A percentile compares a stretch with the other conserved stretches of the same genome.
Evolutionary conservation across 73 alveolate genomes (phyloP).

Genomic region (Symbiodinium natans): DNA sequence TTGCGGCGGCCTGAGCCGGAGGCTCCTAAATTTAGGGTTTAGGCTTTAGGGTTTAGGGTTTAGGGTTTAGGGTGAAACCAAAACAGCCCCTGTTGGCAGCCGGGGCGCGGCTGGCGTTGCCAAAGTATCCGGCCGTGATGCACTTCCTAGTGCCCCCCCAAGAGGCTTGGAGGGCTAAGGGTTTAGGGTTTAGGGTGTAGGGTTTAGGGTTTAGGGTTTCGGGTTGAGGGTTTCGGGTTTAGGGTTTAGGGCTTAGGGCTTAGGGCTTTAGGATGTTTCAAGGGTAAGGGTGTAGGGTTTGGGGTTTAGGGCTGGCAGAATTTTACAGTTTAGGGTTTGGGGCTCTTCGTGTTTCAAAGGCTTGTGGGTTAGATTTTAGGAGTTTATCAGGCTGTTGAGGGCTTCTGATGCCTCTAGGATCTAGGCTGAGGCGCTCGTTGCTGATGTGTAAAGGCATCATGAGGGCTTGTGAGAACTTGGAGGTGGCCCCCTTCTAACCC

Average conservation of each 20-base stretch:
- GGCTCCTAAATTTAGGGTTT: no score
- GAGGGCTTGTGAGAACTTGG: no score
- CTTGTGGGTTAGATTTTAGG: not conserved
- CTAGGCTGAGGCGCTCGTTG: no score
- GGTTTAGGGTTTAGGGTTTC: no score
- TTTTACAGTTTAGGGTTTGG: not conserved
- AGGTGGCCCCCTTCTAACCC: no score
- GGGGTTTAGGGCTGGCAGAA: not conserved
- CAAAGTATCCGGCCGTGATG: conserved; percentile 98
- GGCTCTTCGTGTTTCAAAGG: not conserved
- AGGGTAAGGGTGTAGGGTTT: not conserved
- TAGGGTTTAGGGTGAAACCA: no score
- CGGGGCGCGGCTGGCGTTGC: conserved; percentile 96
- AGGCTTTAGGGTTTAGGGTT: no score
- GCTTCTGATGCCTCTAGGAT: no score
- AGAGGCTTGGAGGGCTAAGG: not conserved
- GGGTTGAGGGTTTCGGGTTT: not conserved
- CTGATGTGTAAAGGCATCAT: no score
- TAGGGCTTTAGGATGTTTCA: not conserved
- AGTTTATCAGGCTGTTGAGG: no score
- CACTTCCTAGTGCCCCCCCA: conserved; percentile 96
- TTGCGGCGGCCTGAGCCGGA: no score
- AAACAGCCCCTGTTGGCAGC: not conserved
- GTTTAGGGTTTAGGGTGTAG: no score
- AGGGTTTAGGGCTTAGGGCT: not conserved